Evolutionary conservation across 805 yeast species (phyloP), one percentile per base, ranked within the genome.

Genomic region (Kuraishia borneana): DNA sequence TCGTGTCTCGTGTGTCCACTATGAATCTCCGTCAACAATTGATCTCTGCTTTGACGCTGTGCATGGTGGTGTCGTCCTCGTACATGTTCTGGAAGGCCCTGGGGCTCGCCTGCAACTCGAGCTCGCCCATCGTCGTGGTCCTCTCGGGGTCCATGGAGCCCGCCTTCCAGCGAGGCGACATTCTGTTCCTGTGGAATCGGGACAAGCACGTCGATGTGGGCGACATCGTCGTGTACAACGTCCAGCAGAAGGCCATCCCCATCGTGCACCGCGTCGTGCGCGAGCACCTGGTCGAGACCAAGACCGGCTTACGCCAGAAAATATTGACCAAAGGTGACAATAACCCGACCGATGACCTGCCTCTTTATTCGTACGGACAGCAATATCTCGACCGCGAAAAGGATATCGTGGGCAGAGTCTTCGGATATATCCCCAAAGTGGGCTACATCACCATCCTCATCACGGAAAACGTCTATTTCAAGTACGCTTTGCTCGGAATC

Each of bases 141-240:
- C 70, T 92, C 32, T 87, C 97, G 1, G 98, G 98, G 5, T 89
- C 97, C 2, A 92, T 92, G 98, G 98, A 92, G 55, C 98, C 98
- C 2, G 98, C 98, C 2, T 92, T 92, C 68, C 96, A 92, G 59
- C 73, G 98, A 59, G 98, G 98, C 33, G 98, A 92, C 53, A 79
- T 92, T 13, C 61, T 92, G 40, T 78, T 92, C 48, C 63, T 92
- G 37, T 88, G 95, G 95, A 92, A 92, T 57, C 68, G 96, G 44
- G 76, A 80, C 36, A 49, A 59, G 16, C 53, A 56, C 21, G 74
- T 77, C 16, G 62, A 72, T 31, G 92, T 88, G 1, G 98, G 98
- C 17, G 98, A 92, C 48, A 68, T 92, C 18, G 97, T 92, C 10
- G 97, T 92, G 5, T 92, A 92, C 52, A 87, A 92, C 46, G 71